Evolutionary conservation across 495 filamentous ascomycete species (phyloP), one percentile per base, ranked within the genome.

Genomic region (Aspergillus olivimuriae): DNA sequence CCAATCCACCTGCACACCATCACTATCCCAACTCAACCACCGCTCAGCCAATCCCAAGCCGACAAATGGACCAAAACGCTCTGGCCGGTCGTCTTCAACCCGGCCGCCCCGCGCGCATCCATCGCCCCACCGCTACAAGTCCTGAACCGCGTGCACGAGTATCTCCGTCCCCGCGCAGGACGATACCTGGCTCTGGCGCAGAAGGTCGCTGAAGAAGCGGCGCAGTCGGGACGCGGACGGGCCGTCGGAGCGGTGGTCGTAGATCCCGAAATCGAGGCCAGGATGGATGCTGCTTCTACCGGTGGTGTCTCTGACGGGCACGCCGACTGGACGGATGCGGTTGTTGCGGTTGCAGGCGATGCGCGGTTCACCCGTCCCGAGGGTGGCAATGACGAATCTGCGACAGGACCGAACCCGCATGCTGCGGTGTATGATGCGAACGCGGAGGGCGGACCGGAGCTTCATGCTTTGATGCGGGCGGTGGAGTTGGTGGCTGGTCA

Each of bases 71-170:
- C 78, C 22, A 67, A 76, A 19, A 72, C 76, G 20, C 84, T 88
- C 57, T 98, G 92, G 92, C 94, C 92, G 0, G 81, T 85, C 4
- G 72, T 87, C 6, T 97, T 94, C 69, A 89, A 89, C 79, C 89
- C 23, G 75, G 88, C 57, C 78, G 87, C 37, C 73, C 56, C 68
- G 9, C 57, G 65, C 7, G 55, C 58, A 14, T 62, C 54, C 24
- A 52, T 70, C 41, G 63, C 65, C 0, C 67, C 69, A 0, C 64
- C 64, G 2, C 57, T 50, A 5, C 88, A 49, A 80, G 89, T 61
- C 77, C 83, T 42, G 31, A 76, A 76, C 45, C 74, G 76, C 9
- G 54, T 55, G 0, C 69, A 61, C 31, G 70, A 78, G 2, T 78
- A 82, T 17, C 78, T 94, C 67, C 72, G 37, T 58, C 72, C 32